Base-by-base conservation (phyloP, 805 yeast genomes). In the Cyberlindnera suaveolens region DNA sequence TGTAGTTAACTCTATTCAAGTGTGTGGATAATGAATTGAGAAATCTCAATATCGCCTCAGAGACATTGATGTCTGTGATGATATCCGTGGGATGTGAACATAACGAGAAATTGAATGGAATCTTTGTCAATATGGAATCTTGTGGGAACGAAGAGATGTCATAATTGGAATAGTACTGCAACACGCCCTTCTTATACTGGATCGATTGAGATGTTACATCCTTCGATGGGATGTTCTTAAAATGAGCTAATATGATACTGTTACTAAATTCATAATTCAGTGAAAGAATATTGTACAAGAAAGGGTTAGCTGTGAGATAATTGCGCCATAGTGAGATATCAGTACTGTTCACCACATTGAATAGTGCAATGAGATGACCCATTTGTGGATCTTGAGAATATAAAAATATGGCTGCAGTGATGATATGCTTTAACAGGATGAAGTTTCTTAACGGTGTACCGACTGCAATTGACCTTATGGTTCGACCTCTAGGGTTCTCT, bases 391-490 rank as follows among this genome's bases (percentile, higher is more conserved):
- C 54, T 0, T 45, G 33, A 48, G 64, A 54, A 38, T 62, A 63
- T 5, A 40, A 39, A 20, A 59, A 80, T 36, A 82, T 64, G 5
- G 80, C 68, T 31, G 77, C 68, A 37, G 76, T 58, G 34, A 82
- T 55, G 41, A 81, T 52, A 7, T 86, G 87, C 53, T 75, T 77
- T 62, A 80, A 78, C 32, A 73, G 70, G 44, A 72, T 72, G 57
- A 78, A 78, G 54, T 68, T 77, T 31, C 70, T 60, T 40, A 77
- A 61, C 13, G 68, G 64, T 3, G 88, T 78, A 1, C 82, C 72
- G 9, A 83, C 61, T 6, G 83, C 75, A 43, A 83, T 64, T 3
- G 85, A 67, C 53, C 75, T 77, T 44, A 83, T 79, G 15, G 65
- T 63, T 3, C 80, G 75, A 1, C 89, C 89, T 52, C 90, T 66